Evolutionary conservation across 345 rosid genomes (phyloP), one percentile per base, ranked within the genome.

Genomic region (Physaria fendleri): DNA sequence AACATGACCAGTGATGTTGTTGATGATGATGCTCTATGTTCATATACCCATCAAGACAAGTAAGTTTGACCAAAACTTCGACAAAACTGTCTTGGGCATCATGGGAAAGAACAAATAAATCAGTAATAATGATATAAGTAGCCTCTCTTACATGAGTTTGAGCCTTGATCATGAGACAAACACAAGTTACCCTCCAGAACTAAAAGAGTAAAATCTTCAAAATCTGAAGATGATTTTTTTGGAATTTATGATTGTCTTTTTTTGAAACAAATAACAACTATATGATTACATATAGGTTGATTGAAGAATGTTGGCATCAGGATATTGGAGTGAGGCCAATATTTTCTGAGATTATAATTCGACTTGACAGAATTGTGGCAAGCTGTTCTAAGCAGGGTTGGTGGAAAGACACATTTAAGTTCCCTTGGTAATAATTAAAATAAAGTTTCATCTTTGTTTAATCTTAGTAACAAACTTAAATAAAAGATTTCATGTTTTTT

Each of bases 361-460:
- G 97, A 25, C 73, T 93, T 73, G 84, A 85, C 65, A 87, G 43
- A 64, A 79, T 93, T 60, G 81, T 79, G 46, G 68, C 72, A 48
- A 79, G 77, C 50, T 77, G 97, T 71, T 83, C 97, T 42, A 89
- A 79, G 69, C 97, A 84, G 3, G 94, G 91, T 41, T 77, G 90
- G 99, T 93, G 94, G 99, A 93, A 87, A 71, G 97, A 93, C 52
- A 76, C 97, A 17, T 89, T 93, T 68, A 93, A 83, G 84, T 86
- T 93, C 73, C 94, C 90, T 24, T 89, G 99, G 99, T 93, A 86
- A 56, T n/a, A n/a, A n/a, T n/a, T n/a, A 81, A 14, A 38, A 62
- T 4, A 45, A 24, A n/a, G 0, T 2, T 35, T 39, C 43, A 28
- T 28, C 25, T 37, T 57, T n/a, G 17, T 44, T 22, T 39, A 17